Conservation (phyloP, 2,329 filamentous ascomycete genomes). For the Trichoderma koningii region DNA sequence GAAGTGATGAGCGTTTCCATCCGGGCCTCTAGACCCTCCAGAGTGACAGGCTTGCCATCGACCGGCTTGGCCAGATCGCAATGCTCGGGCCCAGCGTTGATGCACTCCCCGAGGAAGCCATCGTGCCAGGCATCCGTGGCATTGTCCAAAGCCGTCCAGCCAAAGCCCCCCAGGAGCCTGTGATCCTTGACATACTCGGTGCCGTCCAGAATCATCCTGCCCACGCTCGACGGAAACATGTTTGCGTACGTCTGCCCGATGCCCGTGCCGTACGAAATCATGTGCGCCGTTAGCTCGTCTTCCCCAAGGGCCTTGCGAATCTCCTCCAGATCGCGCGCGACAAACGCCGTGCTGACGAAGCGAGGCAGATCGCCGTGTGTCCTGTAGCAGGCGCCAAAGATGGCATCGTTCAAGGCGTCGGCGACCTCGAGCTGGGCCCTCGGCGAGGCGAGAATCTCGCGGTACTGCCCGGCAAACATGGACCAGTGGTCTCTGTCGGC, state of each 20-base stretch:
- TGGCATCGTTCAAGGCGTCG: conserved; percentile 51
- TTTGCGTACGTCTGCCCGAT: conserved; percentile 55
- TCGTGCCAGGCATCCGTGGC: conserved; percentile 52
- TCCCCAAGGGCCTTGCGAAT: conserved; percentile 50
- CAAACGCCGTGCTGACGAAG: conserved; percentile 50
- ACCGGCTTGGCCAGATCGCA: conserved; percentile 47
- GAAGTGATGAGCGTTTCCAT: conserved; percentile 44
- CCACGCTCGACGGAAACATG: conserved; percentile 53
- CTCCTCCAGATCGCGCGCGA: conserved; percentile 52
- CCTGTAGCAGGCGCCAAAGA: conserved; percentile 48
- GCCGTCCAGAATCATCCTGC: conserved; percentile 52
- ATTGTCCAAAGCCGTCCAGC: conserved; percentile 52
- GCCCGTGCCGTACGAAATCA: conserved; percentile 55
- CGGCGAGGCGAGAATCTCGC: conserved; percentile 41
- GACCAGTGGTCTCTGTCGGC: conserved; percentile 51
- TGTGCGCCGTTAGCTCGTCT: conserved; percentile 51
- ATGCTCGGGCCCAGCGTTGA: conserved; percentile 49
- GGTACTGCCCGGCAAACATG: conserved; percentile 44
- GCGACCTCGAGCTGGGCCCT: conserved; percentile 45
- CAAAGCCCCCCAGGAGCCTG: conserved; percentile 49
- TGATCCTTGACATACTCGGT: conserved; percentile 52
- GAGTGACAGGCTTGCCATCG: conserved; percentile 36
- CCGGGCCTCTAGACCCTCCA: conserved; percentile 43
- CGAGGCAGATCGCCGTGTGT: conserved; percentile 48
- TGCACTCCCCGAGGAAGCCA: conserved; percentile 53